These are phyloP conservation scores for Cicer chorassanicum DNA, from an alignment of 306 rosid species.

Conservation along the genomic window DNA sequence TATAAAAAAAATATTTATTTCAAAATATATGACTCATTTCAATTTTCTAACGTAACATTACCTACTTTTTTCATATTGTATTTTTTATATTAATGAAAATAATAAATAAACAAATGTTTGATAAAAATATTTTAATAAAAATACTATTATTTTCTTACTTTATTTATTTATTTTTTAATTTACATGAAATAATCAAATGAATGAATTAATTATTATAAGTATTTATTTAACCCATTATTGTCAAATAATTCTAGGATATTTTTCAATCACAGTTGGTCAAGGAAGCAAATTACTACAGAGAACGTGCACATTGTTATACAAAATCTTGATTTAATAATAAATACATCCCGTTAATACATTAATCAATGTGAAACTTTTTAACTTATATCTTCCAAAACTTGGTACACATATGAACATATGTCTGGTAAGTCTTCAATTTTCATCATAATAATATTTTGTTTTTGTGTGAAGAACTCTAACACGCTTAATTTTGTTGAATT, in stretches of 20 bases:
- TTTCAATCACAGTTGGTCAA: background rate
- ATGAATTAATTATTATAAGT: too few relatives aligned
- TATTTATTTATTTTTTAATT: too few relatives aligned
- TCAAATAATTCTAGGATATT: background rate
- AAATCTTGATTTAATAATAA: background rate
- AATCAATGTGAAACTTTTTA: background rate
- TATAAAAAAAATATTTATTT: too few relatives aligned
- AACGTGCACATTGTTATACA: background rate
- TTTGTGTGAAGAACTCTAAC: background rate
- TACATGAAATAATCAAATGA: too few relatives aligned
- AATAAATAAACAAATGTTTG: too few relatives aligned
- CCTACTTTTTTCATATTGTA: too few relatives aligned
- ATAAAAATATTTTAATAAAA: too few relatives aligned
- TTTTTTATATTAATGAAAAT: too few relatives aligned
- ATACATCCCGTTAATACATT: background rate
- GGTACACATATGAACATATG: background rate
- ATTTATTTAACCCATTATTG: background rate
- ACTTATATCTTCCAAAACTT: background rate
- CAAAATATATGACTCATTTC: too few relatives aligned
- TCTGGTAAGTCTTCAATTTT: background rate
- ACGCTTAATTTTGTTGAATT: background rate
- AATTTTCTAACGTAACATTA: too few relatives aligned
- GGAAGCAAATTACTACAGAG: too few relatives aligned
- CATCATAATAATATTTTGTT: background rate
- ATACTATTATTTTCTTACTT: too few relatives aligned